Evolutionary conservation across 2,329 filamentous ascomycete genomes (phyloP), one percentile per base, ranked within the genome.

Genomic region (Sporothrix mexicana): DNA sequence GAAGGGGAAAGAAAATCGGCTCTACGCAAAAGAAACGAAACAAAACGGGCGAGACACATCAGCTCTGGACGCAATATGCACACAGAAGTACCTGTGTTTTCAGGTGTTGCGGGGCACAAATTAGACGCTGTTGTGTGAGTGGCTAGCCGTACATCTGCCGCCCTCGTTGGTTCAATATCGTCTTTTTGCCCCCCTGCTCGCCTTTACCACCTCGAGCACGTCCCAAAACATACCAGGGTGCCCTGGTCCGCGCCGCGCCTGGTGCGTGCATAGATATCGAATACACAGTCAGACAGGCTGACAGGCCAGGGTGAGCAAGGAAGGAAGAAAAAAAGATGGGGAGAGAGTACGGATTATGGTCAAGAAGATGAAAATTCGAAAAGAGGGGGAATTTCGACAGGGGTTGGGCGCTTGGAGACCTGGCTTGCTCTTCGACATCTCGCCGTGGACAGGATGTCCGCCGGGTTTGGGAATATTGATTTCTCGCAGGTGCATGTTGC

Each of bases 111-210:
- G 64, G 41, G 17, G 59, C 43, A 12, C 47, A 30, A 49, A 36
- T 73, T 74, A 74, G 72, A 74, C 74, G 74, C 72, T 70, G 70
- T 20, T 59, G 70, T 73, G 67, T 74, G 74, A 72, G 30, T 73
- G 74, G 73, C 72, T 55, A 49, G 53, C 30, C 6, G 66, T 41
- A 64, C 64, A 41, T 51, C 66, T 66, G 71, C 43, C 59, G 25
- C 36, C 49, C 64, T 36, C 41, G 73, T 74, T 74, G 66, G 72
- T 49, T 64, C 41, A 41, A 10, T 53, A 10, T n/a, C 30, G n/a
- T 41, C 51, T 47, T 45, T 36, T 71, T 25, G 20, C 41, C 10
- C 41, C 61, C 61, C 61, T 30, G 64, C 47, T 51, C 25, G 8
- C 25, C 61, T 9, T n/a, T n/a, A n/a, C n/a, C n/a, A n/a, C n/a